Conservation (phyloP, 2,329 filamentous ascomycete genomes). For the Aspergillus hortae region DNA sequence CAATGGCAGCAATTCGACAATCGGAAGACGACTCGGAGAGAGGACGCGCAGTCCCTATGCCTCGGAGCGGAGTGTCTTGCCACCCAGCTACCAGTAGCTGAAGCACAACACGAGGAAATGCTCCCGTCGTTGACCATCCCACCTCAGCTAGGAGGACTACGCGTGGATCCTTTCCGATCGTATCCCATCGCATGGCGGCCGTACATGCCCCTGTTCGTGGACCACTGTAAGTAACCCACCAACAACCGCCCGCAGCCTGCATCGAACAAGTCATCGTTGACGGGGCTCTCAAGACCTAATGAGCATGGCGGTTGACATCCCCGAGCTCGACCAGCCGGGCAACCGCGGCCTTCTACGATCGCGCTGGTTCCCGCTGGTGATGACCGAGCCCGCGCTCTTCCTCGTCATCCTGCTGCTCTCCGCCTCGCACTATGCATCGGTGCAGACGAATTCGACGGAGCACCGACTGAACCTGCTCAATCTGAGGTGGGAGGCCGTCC, state of each 20-base stretch:
- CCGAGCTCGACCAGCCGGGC: constrained; percentile 37
- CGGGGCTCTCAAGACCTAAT: constrained; percentile 25
- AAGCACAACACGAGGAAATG: neutral
- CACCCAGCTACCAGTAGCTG: neutral
- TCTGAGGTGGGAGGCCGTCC: constrained; percentile 45
- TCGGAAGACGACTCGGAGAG: neutral
- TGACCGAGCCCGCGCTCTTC: constrained; percentile 38
- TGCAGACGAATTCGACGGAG: constrained; percentile 17
- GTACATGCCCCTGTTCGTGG: constrained; percentile 29
- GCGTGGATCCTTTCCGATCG: constrained; percentile 27
- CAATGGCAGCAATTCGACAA: constrained; percentile 19
- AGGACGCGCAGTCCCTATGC: neutral
- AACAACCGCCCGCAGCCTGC: neutral
- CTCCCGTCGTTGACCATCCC: constrained; percentile 7
- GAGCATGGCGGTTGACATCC: constrained; percentile 41
- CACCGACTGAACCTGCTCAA: constrained; percentile 33
- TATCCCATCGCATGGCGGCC: constrained; percentile 38
- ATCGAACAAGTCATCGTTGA: neutral
- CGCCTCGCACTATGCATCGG: constrained; percentile 39
- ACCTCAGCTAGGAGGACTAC: constrained; percentile 21
- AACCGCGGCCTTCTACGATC: constrained; percentile 35
- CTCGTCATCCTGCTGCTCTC: constrained; percentile 42
- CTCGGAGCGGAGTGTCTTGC: neutral
- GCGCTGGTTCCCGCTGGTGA: constrained; percentile 41
- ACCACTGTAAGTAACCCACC: constrained; percentile 29